Evolutionary conservation across 1,284 basidiomycete genomes (phyloP), one percentile per base, ranked within the genome.

Genomic region (Sanghuangporus sanghuang): DNA sequence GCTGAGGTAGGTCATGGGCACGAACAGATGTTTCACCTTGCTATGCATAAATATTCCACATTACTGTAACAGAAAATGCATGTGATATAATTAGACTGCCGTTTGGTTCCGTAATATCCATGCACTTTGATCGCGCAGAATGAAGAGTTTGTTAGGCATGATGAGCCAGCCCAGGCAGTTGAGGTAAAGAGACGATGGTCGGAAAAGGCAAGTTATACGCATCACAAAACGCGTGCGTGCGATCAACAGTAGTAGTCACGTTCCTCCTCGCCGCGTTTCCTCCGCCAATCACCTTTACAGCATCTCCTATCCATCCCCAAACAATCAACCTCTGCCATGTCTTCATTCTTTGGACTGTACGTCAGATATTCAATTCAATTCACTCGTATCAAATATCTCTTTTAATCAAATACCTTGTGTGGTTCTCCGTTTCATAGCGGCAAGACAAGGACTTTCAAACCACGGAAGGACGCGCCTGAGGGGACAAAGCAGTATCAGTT

Each of bases 401-500:
- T 16, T 6, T 46, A 46, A 46, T 46, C 44, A 46, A 46, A 46
- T 46, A 16, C 6, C 16, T 46, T 46, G 3, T 2, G 50, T 54
- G 57, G 48, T 27, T 38, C 49, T 60, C 50, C 62, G 64, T 67
- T 21, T n/a, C 12, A 55, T 69, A 93, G 90, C 59, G 90, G 90
- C 59, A 95, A 95, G 78, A 94, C 92, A 52, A 87, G 92, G 64
- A 95, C 95, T n/a, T 98, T 98, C 83, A 96, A 96, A 74, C 95
- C 95, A 49, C 88, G 92, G 71, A 95, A 93, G 78, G 95, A 97
- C 76, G 90, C 95, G 32, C 91, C 95, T 7, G 95, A 96, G 75
- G 95, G 95, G 46, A 96, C 95, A 39, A 97, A 96, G 76, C 95
- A 97, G 74, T 97, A 96, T 76, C 96, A 98, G 77, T 80, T 98